These are phyloP conservation scores for Aspergillus quadrilineatus DNA, from an alignment of 2,329 filamentous ascomycete genomes.

Conservation along the genomic window DNA sequence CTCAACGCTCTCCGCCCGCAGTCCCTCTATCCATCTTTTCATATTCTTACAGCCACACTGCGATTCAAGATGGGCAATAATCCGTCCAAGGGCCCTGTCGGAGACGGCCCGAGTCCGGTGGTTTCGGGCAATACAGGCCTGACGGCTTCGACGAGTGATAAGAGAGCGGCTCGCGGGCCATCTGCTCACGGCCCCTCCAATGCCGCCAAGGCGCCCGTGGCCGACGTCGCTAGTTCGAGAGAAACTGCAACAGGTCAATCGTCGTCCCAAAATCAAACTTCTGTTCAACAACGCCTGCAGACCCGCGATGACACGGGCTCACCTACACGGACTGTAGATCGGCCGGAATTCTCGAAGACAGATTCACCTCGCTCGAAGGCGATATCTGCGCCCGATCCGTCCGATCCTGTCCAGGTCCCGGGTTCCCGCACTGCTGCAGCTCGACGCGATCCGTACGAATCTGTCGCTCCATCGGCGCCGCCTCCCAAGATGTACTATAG, in stretches of 20 bases:
- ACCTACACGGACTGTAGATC: conserved; percentile 25
- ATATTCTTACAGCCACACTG: conserved; percentile 7
- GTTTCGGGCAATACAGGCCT: conserved; percentile 27
- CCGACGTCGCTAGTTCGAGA: conserved; percentile 44
- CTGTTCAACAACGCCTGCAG: conserved; percentile 44
- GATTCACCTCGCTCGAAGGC: conserved; percentile 26
- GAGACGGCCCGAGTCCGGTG: conserved; percentile 30
- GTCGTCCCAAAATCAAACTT: conserved; percentile 34
- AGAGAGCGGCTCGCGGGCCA: conserved; percentile 40
- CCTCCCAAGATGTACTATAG: conserved; percentile 50
- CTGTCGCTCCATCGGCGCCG: conserved; percentile 44
- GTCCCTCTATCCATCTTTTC: conserved; percentile 11
- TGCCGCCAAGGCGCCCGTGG: conserved; percentile 40
- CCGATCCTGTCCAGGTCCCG: conserved; percentile 43
- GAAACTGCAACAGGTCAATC: conserved; percentile 45
- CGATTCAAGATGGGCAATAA: conserved; percentile 49
- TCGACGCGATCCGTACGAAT: conserved; percentile 30
- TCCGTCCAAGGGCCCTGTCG: conserved; percentile 45
- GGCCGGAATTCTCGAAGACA: conserved; percentile 24
- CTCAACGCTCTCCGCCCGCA: conserved; percentile 1
- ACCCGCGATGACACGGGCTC: conserved; percentile 38
- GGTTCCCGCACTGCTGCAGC: conserved; percentile 28
- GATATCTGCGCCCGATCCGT: conserved; percentile 33
- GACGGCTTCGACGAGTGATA: conserved; percentile 32
- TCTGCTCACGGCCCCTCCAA: conserved; percentile 43